Percentiles rank a stretch among this genome's conserved stretches.
Evolutionary conservation across 768 basidiomycete species (phyloP).

Genomic region (Pleurotus pulmonarius): DNA sequence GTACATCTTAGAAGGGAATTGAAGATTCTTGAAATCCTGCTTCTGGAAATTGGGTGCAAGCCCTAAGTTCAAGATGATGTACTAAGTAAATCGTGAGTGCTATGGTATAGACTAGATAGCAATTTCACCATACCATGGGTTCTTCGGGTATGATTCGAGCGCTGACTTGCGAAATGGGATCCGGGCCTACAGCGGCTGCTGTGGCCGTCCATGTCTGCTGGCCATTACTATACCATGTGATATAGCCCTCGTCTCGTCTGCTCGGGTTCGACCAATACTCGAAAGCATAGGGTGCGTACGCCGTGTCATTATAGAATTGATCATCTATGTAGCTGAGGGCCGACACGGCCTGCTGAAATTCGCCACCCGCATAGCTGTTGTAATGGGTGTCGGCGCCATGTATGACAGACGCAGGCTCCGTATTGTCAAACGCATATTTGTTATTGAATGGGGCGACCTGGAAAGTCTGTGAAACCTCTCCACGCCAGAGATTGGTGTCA

Average conservation of each 20-base stretch:
- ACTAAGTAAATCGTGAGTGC: constrained; percentile 36
- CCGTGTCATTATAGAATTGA: constrained; percentile 49
- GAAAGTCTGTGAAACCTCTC: constrained; percentile 75
- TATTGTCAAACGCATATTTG: constrained; percentile 57
- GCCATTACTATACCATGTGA: constrained; percentile 79
- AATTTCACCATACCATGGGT: constrained; percentile 72
- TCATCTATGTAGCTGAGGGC: constrained; percentile 55
- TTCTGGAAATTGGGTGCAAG: constrained; percentile 74
- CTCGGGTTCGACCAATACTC: constrained; percentile 82
- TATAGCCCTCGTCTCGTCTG: constrained; percentile 62
- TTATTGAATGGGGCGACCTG: constrained; percentile 81
- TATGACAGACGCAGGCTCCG: constrained; percentile 47
- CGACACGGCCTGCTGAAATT: constrained; percentile 73
- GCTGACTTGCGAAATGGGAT: constrained; percentile 52
- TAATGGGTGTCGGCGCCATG: constrained; percentile 48
- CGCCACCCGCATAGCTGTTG: constrained; percentile 70
- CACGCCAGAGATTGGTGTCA: constrained; percentile 43
- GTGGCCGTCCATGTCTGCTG: constrained; percentile 69
- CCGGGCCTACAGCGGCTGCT: constrained; percentile 63
- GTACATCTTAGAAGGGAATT: constrained; percentile 77
- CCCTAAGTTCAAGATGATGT: constrained; percentile 82
- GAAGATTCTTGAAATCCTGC: constrained; percentile 66
- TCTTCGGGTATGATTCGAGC: constrained; percentile 82
- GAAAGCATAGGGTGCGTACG: constrained; percentile 63
- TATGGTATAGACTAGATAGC: neutral